phyloP scores from a whole-genome alignment of 257 asterid genomes.

The Jasminum sambac region DNA sequence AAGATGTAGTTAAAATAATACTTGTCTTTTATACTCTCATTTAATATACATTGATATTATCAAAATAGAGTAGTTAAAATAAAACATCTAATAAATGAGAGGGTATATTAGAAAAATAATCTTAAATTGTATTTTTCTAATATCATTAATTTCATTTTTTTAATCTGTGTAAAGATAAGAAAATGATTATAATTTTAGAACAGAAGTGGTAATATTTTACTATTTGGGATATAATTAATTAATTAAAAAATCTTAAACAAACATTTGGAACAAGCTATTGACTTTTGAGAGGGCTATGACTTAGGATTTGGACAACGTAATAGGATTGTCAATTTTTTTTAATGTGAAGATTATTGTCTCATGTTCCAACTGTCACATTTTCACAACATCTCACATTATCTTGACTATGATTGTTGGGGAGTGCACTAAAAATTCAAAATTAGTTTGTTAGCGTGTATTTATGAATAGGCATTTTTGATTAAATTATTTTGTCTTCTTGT shows the following conservation, averaged over 20 bases:
- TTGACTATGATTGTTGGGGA: conserved; percentile 31
- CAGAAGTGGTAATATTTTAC: conserved; percentile 16
- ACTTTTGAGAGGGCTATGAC: conserved; percentile 23
- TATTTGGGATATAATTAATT: background rate
- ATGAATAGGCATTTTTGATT: background rate
- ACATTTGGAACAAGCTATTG: conserved; percentile 31
- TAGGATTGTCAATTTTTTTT: conserved; percentile 1
- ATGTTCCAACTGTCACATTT: conserved; percentile 43
- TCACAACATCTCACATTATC: conserved; percentile 9
- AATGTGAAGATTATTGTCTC: conserved; percentile 15
- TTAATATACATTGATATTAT: no score
- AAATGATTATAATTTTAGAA: no score
- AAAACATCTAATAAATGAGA: no score
- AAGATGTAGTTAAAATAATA: no score
- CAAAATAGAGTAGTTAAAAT: no score
- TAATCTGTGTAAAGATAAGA: no score
- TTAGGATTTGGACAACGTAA: conserved; percentile 35
- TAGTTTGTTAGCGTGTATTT: background rate
- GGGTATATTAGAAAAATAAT: no score
- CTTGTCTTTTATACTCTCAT: no score
- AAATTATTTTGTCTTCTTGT: conserved; percentile 7
- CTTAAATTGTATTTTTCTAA: no score
- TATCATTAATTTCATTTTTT: no score
- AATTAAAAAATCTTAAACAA: background rate
- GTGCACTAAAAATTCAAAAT: background rate